Conservation (phyloP, 495 filamentous ascomycete genomes). For the Cercophora scortea region DNA sequence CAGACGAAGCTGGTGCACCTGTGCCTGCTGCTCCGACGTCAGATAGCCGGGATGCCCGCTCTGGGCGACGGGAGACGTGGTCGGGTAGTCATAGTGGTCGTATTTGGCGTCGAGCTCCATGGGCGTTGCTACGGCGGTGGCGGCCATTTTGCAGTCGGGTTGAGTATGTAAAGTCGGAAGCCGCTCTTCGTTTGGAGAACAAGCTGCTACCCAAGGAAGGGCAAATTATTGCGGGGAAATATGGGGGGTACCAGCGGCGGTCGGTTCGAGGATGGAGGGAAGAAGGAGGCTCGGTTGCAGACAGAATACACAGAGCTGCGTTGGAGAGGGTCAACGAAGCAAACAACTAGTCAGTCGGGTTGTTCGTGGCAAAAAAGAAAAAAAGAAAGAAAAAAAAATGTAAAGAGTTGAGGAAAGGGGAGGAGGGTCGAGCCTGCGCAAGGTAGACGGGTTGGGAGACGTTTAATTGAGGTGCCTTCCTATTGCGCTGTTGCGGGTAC, state of each 20-base stretch:
- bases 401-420: background rate
- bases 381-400: background rate
- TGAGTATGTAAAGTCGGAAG: background rate
- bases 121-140: slow-evolving; percentile 15
- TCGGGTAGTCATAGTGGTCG: slow-evolving; percentile 92
- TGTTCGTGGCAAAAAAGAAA: slow-evolving; percentile 2
- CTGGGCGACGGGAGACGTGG: slow-evolving; percentile 57
- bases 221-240: no score
- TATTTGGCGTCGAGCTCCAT: slow-evolving; percentile 78
- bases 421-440: background rate
- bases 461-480: slow-evolving; percentile 4
- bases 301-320: no score
- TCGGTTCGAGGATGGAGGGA: no score
- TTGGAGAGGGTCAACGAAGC: no score
- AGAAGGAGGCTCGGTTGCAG: no score
- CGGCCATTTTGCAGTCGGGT: slow-evolving; percentile 1
- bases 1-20: slow-evolving; percentile 75
- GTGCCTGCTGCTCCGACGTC: slow-evolving; percentile 80
- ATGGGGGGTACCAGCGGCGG: no score
- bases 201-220: no score
- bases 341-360: no score
- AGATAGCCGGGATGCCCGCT: slow-evolving; percentile 85
- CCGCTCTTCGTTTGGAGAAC: background rate
- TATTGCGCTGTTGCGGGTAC: background rate
- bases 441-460: background rate